phyloP scores from a whole-genome alignment of 1,284 basidiomycete species.

The Apiotrichum veenhuisii region DNA sequence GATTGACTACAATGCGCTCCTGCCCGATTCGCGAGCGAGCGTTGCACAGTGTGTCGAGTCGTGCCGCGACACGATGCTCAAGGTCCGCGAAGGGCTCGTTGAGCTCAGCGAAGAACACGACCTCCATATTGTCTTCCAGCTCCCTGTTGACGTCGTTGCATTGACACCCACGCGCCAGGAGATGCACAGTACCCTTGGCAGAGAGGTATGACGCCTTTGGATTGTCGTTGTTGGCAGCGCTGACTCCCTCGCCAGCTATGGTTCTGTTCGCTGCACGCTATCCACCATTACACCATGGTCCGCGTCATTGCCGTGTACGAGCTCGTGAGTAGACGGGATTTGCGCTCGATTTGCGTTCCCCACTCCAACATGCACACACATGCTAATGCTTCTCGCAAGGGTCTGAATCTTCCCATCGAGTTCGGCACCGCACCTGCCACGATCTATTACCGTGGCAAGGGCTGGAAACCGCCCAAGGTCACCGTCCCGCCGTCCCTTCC shows the following conservation, averaged over 20 bases:
- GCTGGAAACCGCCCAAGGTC: slow-evolving; percentile 18
- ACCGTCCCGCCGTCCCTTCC: background rate
- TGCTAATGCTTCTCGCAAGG: no score
- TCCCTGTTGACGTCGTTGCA: slow-evolving; percentile 32
- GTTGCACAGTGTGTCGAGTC: slow-evolving; percentile 28
- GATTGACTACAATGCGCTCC: slow-evolving; percentile 42
- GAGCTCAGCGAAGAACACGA: slow-evolving; percentile 22
- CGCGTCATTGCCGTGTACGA: slow-evolving; percentile 47
- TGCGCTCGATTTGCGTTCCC: background rate
- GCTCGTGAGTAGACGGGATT: slow-evolving; percentile 26
- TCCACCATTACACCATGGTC: slow-evolving; percentile 48
- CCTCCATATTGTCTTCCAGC: slow-evolving; percentile 24
- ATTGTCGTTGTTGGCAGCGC: background rate
- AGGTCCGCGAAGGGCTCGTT: slow-evolving; percentile 26
- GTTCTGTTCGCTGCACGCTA: slow-evolving; percentile 45
- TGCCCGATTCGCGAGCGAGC: slow-evolving; percentile 22
- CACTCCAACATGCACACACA: background rate
- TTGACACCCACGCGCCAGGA: slow-evolving; percentile 40
- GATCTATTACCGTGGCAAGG: slow-evolving; percentile 31
- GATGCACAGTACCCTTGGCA: slow-evolving; percentile 36
- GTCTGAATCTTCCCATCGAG: slow-evolving; percentile 38
- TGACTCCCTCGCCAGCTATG: slow-evolving; percentile 33
- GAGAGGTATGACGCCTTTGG: slow-evolving; percentile 32
- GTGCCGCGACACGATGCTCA: slow-evolving; percentile 26
- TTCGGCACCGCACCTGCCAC: slow-evolving; percentile 48